These are phyloP conservation scores for Fusarium sarcochroum DNA, from an alignment of 2,329 filamentous ascomycete species.

Conservation along the genomic window DNA sequence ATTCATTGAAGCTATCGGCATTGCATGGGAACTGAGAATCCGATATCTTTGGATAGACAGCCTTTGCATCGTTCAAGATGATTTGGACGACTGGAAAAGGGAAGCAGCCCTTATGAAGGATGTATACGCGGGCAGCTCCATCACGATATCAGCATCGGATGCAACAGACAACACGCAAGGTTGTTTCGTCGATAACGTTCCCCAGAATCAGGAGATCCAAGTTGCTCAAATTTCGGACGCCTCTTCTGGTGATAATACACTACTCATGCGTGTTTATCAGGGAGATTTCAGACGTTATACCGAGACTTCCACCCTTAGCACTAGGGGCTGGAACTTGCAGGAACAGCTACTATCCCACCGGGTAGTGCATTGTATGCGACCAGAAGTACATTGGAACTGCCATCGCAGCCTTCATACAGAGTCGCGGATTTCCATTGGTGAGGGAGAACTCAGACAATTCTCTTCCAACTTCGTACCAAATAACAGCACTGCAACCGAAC, in stretches of 20 bases:
- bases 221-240: background rate
- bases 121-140: conserved; percentile 4
- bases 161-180: conserved; percentile 8
- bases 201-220: background rate
- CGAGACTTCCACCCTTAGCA: conserved; percentile 2
- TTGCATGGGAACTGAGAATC: background rate
- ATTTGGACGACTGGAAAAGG: background rate
- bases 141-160: conserved; percentile 25
- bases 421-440: background rate
- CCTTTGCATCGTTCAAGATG: conserved; percentile 13
- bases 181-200: background rate
- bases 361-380: conserved; percentile 18
- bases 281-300: background rate
- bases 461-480: background rate
- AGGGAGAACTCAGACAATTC: background rate
- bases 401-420: conserved; percentile 4
- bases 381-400: conserved; percentile 28
- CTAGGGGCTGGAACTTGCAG: conserved; percentile 14
- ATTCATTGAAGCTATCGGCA: background rate
- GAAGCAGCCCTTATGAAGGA: conserved; percentile 14
- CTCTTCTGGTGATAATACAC: too few species aligned
- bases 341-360: conserved; percentile 15
- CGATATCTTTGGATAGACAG: conserved; percentile 14
- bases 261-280: background rate
- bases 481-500: background rate